Evolutionary conservation across 23 red algal species (phyloP).

Genomic region (Agarophyton chilense): DNA sequence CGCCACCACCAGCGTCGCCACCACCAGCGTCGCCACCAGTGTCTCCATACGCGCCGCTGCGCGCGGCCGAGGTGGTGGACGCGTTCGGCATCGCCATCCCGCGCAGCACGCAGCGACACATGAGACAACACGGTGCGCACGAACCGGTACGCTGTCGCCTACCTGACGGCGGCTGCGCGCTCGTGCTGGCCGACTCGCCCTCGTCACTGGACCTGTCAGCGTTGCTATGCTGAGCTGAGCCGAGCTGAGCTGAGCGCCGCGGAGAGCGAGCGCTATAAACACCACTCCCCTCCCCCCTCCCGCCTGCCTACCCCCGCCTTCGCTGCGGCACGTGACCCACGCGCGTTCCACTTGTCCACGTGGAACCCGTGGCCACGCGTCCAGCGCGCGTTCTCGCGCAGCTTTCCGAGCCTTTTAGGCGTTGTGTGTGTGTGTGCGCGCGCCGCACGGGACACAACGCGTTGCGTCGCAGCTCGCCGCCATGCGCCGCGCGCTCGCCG

Average conservation of each 20-base stretch:
- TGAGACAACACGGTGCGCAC: background rate
- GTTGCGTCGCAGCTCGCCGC: background rate
- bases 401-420: no score
- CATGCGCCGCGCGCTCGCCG: no score
- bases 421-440: no score
- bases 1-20: no score
- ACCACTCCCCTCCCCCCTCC: background rate
- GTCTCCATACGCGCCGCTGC: background rate
- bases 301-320: background rate
- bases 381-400: no score
- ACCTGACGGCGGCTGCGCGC: background rate
- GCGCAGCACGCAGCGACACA: background rate
- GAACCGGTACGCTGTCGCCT: background rate
- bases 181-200: constrained; percentile 40
- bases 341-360: no score
- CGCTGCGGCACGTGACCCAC: no score
- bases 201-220: constrained; percentile 52
- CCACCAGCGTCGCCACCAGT: no score
- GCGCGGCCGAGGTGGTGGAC: background rate
- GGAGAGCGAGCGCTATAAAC: background rate
- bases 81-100: constrained; percentile 25
- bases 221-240: constrained; percentile 15
- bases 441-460: no score
- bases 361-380: no score
- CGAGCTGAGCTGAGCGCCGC: background rate